Evolutionary conservation across 768 basidiomycete genomes (phyloP), one percentile per base, ranked within the genome.

Genomic region (Serendipita vermifera): DNA sequence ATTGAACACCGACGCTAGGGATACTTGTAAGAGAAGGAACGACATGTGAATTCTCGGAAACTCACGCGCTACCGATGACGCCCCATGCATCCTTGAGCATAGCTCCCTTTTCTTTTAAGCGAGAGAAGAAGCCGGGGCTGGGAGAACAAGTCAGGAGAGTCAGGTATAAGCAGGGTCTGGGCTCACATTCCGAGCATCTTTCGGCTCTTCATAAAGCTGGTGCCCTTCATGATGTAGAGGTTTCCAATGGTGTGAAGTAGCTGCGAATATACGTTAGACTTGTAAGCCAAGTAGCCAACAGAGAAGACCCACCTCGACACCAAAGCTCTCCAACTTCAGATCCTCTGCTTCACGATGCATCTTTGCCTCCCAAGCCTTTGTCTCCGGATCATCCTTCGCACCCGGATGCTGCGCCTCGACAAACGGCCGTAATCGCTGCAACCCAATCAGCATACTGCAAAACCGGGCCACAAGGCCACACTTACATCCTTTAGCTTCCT

Each of bases 11-110:
- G 61, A 87, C 65, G 3, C 80, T 82, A 61, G 15, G 29, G 14
- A n/a, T n/a, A n/a, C 31, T 31, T 55, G 2, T n/a, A n/a, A 41
- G 4, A 38, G 54, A 29, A n/a, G 17, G 3, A 39, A 41, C 6
- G 2, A n/a, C n/a, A 41, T 11, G 55, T 54, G 17, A 55, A 55
- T 54, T 58, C 35, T 57, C 36, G 26, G 38, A 33, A 11, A 75
- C 89, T 71, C 70, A 92, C 83, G 94, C 94, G 75, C 88, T 91
- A 33, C 90, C 88, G 58, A 98, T 85, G 59, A 98, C 85, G 14
- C 91, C 92, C 86, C 90, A 98, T 0, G 92, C 87, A 62, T 99
- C 96, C 69, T 98, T 98, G 26, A 92, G 85, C 54, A 93, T 75
- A 0, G 87, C 69, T 3, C 90, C 91, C 68, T 92, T 93, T 70